These are phyloP conservation scores for Metschnikowia continentalis DNA, from an alignment of 805 yeast genomes.

Conservation along the genomic window DNA sequence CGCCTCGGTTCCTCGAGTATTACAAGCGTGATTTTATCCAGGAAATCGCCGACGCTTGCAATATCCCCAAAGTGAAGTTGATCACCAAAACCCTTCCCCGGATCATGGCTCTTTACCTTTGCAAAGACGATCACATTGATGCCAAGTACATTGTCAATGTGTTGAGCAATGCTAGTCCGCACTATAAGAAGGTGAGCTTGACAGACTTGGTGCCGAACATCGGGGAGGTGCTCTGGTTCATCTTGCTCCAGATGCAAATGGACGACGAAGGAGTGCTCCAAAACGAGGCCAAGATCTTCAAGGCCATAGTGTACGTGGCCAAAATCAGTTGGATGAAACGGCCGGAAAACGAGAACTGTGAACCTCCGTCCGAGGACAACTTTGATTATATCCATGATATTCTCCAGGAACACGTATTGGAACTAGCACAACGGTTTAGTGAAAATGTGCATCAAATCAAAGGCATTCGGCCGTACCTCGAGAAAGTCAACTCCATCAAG, in stretches of 20 bases:
- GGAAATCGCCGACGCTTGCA: conserved; percentile 53
- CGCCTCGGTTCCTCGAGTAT: conserved; percentile 70
- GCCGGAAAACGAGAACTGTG: conserved; percentile 4
- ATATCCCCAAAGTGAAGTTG: conserved; percentile 43
- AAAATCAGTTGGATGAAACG: conserved; percentile 21
- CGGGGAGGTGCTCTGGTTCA: conserved; percentile 38
- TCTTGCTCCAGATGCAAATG: conserved; percentile 29
- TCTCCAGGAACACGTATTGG: conserved; percentile 59
- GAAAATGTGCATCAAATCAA: conserved; percentile 71
- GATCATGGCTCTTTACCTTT: conserved; percentile 56
- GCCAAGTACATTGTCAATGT: conserved; percentile 49
- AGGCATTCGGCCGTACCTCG: conserved; percentile 68
- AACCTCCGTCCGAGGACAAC: conserved; percentile 12
- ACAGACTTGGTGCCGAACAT: conserved; percentile 34
- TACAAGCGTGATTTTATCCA: conserved; percentile 60
- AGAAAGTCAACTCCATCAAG: conserved; percentile 63
- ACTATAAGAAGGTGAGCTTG: conserved; percentile 31
- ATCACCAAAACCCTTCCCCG: conserved; percentile 46
- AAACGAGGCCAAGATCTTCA: conserved; percentile 33
- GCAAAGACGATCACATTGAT: conserved; percentile 46
- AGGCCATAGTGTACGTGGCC: conserved; percentile 42
- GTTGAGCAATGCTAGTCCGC: conserved; percentile 50
- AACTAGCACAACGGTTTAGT: conserved; percentile 73
- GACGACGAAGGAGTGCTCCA: conserved; percentile 26
- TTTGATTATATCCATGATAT: conserved; percentile 25